Conservation (phyloP, 257 asterid genomes). For the Solanum acaule region DNA sequence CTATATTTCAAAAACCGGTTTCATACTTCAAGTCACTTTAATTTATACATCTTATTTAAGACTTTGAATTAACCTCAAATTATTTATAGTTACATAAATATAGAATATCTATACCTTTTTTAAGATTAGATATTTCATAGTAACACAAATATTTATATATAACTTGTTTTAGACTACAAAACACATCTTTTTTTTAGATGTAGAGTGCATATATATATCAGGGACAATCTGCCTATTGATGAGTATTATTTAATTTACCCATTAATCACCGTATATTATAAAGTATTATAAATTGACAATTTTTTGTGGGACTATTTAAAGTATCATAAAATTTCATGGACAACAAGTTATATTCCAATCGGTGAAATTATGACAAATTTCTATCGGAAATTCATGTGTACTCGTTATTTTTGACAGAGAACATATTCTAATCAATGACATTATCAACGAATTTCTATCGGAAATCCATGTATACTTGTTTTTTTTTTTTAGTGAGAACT, state of each 20-base stretch:
- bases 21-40: not conserved
- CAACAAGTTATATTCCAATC: not conserved
- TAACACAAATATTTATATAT: not conserved
- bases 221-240: not conserved
- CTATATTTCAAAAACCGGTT: not conserved
- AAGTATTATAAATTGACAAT: not conserved
- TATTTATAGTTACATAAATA: not conserved
- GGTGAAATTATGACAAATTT: not conserved
- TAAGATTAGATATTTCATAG: not conserved
- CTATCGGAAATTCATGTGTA: not conserved
- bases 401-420: too few relatives aligned
- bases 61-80: not conserved
- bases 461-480: not conserved
- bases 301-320: not conserved
- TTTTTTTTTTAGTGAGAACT: too few relatives aligned
- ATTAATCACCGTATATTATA: not conserved
- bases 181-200: not conserved
- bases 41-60: not conserved
- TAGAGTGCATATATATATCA: not conserved
- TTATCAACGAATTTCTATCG: not conserved
- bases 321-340: not conserved
- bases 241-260: not conserved
- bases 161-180: not conserved
- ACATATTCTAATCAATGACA: not conserved
- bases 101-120: not conserved